phyloP scores from a whole-genome alignment of 331 rosid genomes.

The Telfairia occidentalis region DNA sequence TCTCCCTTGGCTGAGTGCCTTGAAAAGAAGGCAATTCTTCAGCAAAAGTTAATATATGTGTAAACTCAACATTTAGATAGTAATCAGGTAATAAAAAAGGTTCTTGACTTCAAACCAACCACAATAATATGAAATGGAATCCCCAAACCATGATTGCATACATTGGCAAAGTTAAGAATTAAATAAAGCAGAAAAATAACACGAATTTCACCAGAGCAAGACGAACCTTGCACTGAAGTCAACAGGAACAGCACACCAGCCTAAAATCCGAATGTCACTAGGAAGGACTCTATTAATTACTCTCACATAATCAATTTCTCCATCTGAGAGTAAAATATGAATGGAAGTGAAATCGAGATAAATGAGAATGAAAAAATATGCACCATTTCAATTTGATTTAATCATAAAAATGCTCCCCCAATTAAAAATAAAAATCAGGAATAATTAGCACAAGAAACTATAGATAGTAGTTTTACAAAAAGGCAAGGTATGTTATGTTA shows the following conservation, averaged over 20 bases:
- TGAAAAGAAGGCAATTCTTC: not conserved
- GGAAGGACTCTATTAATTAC: constrained; percentile 87
- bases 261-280: constrained; percentile 64
- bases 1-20: not conserved
- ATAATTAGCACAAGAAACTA: not conserved
- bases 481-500: not conserved
- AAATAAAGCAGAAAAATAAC: not conserved
- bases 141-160: not conserved
- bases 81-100: not conserved
- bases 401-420: not conserved
- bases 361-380: not conserved
- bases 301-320: constrained; percentile 82
- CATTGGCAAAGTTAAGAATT: not conserved
- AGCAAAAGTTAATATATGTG: not conserved
- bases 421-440: not conserved
- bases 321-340: constrained; percentile 33
- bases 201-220: constrained; percentile 15
- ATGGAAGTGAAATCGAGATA: not conserved
- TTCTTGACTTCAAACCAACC: not conserved
- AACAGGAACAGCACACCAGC: constrained; percentile 77
- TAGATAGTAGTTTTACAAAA: not conserved
- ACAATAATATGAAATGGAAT: not conserved
- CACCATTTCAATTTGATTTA: not conserved
- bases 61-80: not conserved
- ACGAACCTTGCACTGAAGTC: constrained; percentile 89